Evolutionary conservation across 2,329 filamentous ascomycete genomes (phyloP).

Genomic region (Cyphellophora attinorum): DNA sequence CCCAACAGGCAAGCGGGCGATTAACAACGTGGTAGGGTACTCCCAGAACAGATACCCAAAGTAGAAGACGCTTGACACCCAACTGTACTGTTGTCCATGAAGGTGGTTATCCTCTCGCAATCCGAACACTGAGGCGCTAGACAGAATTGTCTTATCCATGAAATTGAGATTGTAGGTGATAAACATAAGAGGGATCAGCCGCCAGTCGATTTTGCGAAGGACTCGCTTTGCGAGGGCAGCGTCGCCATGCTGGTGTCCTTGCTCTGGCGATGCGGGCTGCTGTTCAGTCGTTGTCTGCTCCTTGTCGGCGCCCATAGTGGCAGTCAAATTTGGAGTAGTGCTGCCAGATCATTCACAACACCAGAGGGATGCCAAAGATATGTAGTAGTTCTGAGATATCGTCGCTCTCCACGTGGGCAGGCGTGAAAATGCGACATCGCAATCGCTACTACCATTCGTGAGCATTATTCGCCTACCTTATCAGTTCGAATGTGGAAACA

Average conservation of each 20-base stretch:
- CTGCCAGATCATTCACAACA: no score
- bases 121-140: constrained; percentile 48
- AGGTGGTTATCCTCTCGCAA: constrained; percentile 34
- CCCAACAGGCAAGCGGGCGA: constrained; percentile 24
- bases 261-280: no score
- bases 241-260: neutral
- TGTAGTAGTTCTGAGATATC: no score
- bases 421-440: no score
- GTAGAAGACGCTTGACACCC: constrained; percentile 25
- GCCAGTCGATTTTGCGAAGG: constrained; percentile 47
- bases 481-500: no score
- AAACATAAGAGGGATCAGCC: constrained; percentile 48
- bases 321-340: no score
- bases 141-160: constrained; percentile 52
- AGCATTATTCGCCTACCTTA: no score
- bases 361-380: no score
- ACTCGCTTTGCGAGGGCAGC: constrained; percentile 1
- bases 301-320: no score
- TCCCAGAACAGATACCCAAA: constrained; percentile 30
- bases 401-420: no score
- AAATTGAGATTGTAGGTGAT: constrained; percentile 51
- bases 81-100: constrained; percentile 20
- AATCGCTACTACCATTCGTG: no score
- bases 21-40: constrained; percentile 29
- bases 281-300: no score